Evolutionary conservation across 1,284 basidiomycete species (phyloP).

Genomic region (Leccinum subrobustum): DNA sequence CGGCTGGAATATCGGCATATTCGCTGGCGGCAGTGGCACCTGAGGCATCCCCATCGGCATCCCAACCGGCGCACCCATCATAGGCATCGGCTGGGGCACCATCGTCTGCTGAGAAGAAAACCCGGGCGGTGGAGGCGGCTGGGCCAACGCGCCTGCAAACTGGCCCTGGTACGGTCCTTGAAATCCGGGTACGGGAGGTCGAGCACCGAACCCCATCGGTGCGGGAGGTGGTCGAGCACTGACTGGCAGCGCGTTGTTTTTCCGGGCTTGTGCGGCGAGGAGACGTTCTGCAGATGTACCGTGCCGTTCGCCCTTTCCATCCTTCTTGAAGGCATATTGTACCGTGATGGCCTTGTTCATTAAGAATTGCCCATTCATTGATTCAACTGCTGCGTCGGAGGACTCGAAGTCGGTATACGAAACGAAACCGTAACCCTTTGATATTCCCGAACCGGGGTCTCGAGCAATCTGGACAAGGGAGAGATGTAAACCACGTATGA

Average conservation of each 20-base stretch:
- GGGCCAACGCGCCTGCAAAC: constrained; percentile 79
- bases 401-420: constrained; percentile 97
- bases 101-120: constrained; percentile 70
- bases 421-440: constrained; percentile 97
- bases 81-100: constrained; percentile 43
- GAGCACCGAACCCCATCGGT: constrained; percentile 64
- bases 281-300: constrained; percentile 94
- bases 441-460: constrained; percentile 80
- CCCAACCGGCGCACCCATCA: constrained; percentile 37
- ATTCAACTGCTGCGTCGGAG: constrained; percentile 93
- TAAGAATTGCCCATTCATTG: constrained; percentile 96
- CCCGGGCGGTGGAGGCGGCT: constrained; percentile 66
- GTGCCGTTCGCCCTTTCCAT: constrained; percentile 96
- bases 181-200: constrained; percentile 61
- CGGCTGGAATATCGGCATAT: constrained; percentile 35
- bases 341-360: constrained; percentile 98
- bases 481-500: constrained; percentile 1
- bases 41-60: constrained; percentile 43
- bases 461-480: constrained; percentile 74
- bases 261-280: constrained; percentile 92
- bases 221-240: constrained; percentile 66
- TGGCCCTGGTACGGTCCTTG: constrained; percentile 82
- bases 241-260: constrained; percentile 86
- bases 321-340: constrained; percentile 98
- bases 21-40: constrained; percentile 28